Conservation (phyloP, 2,329 filamentous ascomycete species). For the Sporothrix mexicana region DNA sequence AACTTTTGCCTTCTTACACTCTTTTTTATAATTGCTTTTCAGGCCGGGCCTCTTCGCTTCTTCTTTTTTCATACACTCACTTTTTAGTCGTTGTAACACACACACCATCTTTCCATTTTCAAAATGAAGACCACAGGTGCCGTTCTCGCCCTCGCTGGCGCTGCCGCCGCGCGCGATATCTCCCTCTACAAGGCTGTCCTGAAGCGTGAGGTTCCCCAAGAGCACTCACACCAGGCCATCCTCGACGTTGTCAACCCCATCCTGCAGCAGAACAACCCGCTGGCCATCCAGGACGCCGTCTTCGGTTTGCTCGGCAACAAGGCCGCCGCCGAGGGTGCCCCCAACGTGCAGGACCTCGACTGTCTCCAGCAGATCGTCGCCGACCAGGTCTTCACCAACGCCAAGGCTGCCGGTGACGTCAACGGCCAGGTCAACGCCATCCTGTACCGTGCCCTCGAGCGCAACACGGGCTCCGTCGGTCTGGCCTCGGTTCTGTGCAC, state of each 20-base stretch:
- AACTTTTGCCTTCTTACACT: constrained; percentile 30
- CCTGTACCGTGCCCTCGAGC: constrained; percentile 61
- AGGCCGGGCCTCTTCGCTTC: constrained; percentile 35
- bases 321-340: constrained; percentile 44
- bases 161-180: constrained; percentile 44
- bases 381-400: constrained; percentile 66
- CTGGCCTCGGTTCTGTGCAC: constrained; percentile 62
- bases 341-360: constrained; percentile 53
- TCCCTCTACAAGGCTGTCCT: constrained; percentile 37
- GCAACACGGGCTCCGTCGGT: constrained; percentile 65
- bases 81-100: constrained; percentile 23
- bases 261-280: constrained; percentile 55
- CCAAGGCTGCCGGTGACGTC: constrained; percentile 60
- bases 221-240: constrained; percentile 56
- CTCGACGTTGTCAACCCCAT: constrained; percentile 47
- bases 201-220: constrained; percentile 58
- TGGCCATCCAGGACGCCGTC: constrained; percentile 53
- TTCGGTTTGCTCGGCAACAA: constrained; percentile 57
- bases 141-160: constrained; percentile 43
- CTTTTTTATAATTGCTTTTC: constrained; percentile 33
- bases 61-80: constrained; percentile 20
- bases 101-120: constrained; percentile 7
- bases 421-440: constrained; percentile 59
- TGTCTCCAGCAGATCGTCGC: constrained; percentile 64
- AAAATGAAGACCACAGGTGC: constrained; percentile 41